phyloP scores from a whole-genome alignment of 1,139 yeast species.

The Kluyveromyces sp. region DNA sequence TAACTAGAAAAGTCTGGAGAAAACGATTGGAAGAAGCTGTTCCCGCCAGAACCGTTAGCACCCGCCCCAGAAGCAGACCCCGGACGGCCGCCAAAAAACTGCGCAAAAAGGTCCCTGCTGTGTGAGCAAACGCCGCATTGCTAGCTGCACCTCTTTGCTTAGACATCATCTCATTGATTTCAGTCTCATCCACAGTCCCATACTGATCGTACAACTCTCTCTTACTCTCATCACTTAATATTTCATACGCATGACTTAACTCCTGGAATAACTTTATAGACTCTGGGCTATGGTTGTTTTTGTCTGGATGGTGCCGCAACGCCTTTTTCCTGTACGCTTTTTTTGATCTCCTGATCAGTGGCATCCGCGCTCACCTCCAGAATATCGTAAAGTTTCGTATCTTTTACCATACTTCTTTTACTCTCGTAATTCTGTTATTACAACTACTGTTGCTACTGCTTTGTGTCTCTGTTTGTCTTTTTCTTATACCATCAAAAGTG shows the following conservation, averaged over 20 bases:
- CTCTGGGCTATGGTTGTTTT: conserved; percentile 39
- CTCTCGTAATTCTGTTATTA: background rate
- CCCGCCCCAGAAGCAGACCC: background rate
- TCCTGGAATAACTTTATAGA: conserved; percentile 57
- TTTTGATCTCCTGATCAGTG: conserved; percentile 38
- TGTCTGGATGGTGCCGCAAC: conserved; percentile 67
- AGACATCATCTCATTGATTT: conserved; percentile 4
- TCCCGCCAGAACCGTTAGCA: conserved; percentile 7
- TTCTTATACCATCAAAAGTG: no score
- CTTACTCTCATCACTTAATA: conserved; percentile 44
- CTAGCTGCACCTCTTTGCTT: conserved; percentile 15
- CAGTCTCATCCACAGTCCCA: conserved; percentile 44
- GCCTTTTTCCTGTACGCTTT: conserved; percentile 55
- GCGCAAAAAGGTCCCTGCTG: conserved; percentile 32
- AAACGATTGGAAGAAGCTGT: conserved; percentile 4
- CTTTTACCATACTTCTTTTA: conserved; percentile 12
- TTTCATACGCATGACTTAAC: conserved; percentile 52
- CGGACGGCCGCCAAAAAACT: conserved; percentile 28
- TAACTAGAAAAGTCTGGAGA: background rate
- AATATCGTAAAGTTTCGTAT: conserved; percentile 18
- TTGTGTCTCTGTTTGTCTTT: no score
- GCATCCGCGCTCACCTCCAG: conserved; percentile 34
- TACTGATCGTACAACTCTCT: conserved; percentile 49
- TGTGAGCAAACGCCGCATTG: conserved; percentile 9
- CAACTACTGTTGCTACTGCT: no score